Base-by-base conservation (phyloP, 1,284 basidiomycete genomes). In the Pseudozyma thailandica region DNA sequence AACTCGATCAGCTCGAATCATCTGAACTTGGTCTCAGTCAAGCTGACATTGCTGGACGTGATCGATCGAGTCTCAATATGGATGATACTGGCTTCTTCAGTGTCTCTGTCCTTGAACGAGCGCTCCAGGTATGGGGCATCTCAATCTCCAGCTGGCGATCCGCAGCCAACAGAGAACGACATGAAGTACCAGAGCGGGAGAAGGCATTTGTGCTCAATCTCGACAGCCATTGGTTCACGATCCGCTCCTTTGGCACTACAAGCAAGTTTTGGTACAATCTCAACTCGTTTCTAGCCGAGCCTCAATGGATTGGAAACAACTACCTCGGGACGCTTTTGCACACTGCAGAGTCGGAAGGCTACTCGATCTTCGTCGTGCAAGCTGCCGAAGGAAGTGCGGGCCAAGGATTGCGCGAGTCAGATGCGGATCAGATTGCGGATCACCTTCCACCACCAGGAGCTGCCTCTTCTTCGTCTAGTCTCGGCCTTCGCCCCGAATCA, bases 71-170 rank as follows among this genome's bases (percentile, higher is more conserved):
- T 27, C 68, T 66, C 43, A 80, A 82, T 39, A 75, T 81, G 75
- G 80, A 82, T 51, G 79, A 80, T 52, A 79, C 78, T 3, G 80
- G 80, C 20, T 81, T 69, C 59, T 82, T 82, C 51, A 78, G 74
- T 37, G 69, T 71, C 0, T 68, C 72, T 1, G 80, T 82, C 2
- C 58, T 82, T 8, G 79, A 81, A 33, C 51, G 62, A 10, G 79
- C 80, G 10, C 65, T 81, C 16, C 71, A 72, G 27, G 70, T 75
- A 0, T 75, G 73, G 73, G 70, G 63, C 0, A 60, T 75, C 43
- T 58, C 63, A 9, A 54, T 75, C 13, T 35, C 47, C 6, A 69
- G 28, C 45, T 73, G 71, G 71, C 51, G 71, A 3, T 72, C 71
- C 16, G 57, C 60, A 2, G 55, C 38, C 20, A 78, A 78, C 72